Evolutionary conservation across 768 basidiomycete genomes (phyloP).

Genomic region (Collybia sordida): DNA sequence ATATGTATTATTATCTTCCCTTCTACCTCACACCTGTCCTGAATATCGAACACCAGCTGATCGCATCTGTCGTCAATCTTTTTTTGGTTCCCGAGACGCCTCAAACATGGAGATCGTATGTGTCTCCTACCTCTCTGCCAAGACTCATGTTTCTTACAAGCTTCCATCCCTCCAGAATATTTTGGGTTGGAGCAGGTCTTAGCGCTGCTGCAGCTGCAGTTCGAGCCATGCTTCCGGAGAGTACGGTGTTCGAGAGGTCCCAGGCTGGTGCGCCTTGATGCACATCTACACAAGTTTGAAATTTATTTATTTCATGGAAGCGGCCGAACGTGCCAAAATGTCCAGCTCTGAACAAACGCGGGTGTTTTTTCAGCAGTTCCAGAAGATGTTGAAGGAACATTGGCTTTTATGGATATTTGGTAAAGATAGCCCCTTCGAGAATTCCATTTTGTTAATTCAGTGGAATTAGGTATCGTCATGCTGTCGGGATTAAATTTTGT

Average conservation of each 20-base stretch:
- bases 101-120: conserved; percentile 16
- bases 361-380: conserved; percentile 54
- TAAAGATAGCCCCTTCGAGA: background rate
- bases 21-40: background rate
- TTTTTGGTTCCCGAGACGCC: conserved; percentile 16
- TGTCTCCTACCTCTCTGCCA: background rate
- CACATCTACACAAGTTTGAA: background rate
- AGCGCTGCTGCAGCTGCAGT: conserved; percentile 52
- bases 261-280: background rate
- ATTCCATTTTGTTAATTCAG: background rate
- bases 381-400: conserved; percentile 56
- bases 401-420: conserved; percentile 61
- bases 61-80: conserved; percentile 16
- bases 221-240: conserved; percentile 58
- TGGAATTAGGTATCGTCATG: no score
- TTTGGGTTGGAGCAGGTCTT: conserved; percentile 59
- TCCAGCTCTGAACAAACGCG: conserved; percentile 38
- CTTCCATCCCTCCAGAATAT: conserved; percentile 28
- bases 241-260: conserved; percentile 52
- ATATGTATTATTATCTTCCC: no score
- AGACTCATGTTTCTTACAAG: background rate
- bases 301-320: background rate
- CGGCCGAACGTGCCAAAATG: conserved; percentile 20
- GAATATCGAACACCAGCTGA: conserved; percentile 1
- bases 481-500: no score